Evolutionary conservation across 805 yeast species (phyloP), one percentile per base, ranked within the genome.

Genomic region (Schwanniomyces sp.): DNA sequence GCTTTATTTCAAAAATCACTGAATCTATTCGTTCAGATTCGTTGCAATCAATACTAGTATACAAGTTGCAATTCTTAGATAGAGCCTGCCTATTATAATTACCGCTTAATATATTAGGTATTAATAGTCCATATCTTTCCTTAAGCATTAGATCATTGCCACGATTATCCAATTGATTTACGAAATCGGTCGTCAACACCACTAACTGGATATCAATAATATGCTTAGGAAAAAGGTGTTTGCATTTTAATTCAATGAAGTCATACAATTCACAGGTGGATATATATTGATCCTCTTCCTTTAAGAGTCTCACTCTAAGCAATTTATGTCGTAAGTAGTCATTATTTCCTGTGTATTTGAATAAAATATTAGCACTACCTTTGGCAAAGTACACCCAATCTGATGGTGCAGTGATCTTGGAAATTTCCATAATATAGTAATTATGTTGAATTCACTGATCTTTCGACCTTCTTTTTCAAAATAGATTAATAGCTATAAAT

Each of bases 291-390:
- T 66, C 59, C 61, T 61, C 56, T 54, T 63, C 52, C 62, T 70
- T 65, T 10, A 62, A 56, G n/a, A 67, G 52, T 21, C 69, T 58
- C 51, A 58, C 56, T 21, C 84, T 58, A 21, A 79, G 52, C 9
- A 76, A 67, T 48, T 72, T 73, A 16, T 64, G 67, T 24, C 52
- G 45, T 8, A 75, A 60, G 12, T 53, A 52, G n/a, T 60, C 63
- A 41, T 64, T 61, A 12, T 43, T 34, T 0, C 81, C 82, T 1
- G 45, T 53, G 51, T 77, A 76, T 40, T 58, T 57, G 54, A 75
- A 76, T 5, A 79, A 66, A 2, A 73, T 71, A 49, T 79, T 79
- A 34, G 84, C 83, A 18, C 71, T 66, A 0, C 84, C 84, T 34
- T 69, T 70, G 12, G 74, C 75, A 39, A 74, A 60, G 52, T 67